Conservation (phyloP, 176 grass and related monocot species). For the Phoenix dactylifera region DNA sequence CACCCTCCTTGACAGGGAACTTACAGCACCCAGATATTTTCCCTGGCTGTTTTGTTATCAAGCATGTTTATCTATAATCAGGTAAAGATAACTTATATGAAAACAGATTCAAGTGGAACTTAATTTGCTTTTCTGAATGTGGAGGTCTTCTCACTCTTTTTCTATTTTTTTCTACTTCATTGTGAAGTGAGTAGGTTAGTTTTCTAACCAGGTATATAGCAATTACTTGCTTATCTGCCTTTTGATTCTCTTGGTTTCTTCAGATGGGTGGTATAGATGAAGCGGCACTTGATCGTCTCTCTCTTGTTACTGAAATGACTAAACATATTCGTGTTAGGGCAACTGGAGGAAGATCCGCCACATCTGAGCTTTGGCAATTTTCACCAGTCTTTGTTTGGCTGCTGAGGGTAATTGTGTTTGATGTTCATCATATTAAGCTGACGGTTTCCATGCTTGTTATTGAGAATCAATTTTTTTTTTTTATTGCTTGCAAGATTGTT, state of each 20-base stretch:
- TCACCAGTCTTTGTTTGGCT: constrained; percentile 69
- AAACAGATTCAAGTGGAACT: not conserved
- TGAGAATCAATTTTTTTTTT: not conserved
- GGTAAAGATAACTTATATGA: constrained; percentile 20
- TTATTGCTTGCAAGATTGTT: not conserved
- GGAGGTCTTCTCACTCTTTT: not conserved
- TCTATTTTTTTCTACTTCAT: not conserved
- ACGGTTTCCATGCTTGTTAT: too few relatives aligned
- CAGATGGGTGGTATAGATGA: constrained; percentile 89
- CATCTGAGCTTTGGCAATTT: constrained; percentile 70
- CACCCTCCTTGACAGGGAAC: constrained; percentile 38
- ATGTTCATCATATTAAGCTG: too few relatives aligned
- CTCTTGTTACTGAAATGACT: constrained; percentile 88
- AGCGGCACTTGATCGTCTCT: constrained; percentile 61
- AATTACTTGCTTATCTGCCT: not conserved
- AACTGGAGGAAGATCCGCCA: constrained; percentile 40
- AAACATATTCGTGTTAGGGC: constrained; percentile 72
- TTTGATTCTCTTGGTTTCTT: constrained; percentile 5
- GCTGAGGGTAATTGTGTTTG: constrained; percentile 41
- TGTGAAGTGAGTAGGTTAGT: not conserved
- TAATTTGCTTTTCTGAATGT: not conserved
- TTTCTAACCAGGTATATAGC: not conserved
- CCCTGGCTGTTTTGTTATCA: constrained; percentile 56
- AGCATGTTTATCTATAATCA: constrained; percentile 74
- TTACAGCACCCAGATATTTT: constrained; percentile 71